Conservation (phyloP, 345 rosid species). For the Moricandia arvensis region DNA sequence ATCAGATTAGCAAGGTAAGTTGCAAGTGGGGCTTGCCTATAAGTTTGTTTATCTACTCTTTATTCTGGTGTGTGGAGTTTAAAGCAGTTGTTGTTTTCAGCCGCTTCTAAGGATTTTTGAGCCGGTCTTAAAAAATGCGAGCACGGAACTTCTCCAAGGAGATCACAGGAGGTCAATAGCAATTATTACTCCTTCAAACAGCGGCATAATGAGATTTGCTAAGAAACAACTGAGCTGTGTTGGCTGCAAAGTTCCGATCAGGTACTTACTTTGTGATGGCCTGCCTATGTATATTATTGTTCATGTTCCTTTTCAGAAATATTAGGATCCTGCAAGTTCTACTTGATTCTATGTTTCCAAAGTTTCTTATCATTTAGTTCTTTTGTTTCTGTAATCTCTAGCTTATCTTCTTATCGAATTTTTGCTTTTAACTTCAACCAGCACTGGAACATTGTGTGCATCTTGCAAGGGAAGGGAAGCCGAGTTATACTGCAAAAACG, state of each 20-base stretch:
- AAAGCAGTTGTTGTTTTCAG: slow-evolving; percentile 45
- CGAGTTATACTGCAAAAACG: slow-evolving; percentile 82
- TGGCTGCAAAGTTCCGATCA: slow-evolving; percentile 82
- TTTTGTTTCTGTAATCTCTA: not conserved
- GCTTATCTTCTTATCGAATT: not conserved
- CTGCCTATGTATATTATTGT: not conserved
- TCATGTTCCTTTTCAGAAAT: slow-evolving; percentile 11
- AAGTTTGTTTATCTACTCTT: slow-evolving; percentile 10
- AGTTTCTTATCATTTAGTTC: not conserved
- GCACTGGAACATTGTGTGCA: slow-evolving; percentile 66
- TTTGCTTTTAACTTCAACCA: slow-evolving; percentile 10
- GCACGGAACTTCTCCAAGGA: slow-evolving; percentile 88
- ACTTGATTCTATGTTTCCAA: not conserved
- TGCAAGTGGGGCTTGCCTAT: slow-evolving; percentile 2
- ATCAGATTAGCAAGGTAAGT: slow-evolving; percentile 92
- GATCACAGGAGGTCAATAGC: slow-evolving; percentile 92
- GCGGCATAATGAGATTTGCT: slow-evolving; percentile 94
- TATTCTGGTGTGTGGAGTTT: slow-evolving; percentile 8
- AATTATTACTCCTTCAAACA: slow-evolving; percentile 81
- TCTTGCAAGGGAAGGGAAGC: slow-evolving; percentile 97
- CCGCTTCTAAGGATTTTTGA: slow-evolving; percentile 94
- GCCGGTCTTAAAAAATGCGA: slow-evolving; percentile 95
- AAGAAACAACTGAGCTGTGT: slow-evolving; percentile 81
- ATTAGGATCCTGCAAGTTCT: slow-evolving; percentile 9
- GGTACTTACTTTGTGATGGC: slow-evolving; percentile 40